Base-by-base conservation (phyloP, 257 asterid species). In the Scutellaria minor region DNA sequence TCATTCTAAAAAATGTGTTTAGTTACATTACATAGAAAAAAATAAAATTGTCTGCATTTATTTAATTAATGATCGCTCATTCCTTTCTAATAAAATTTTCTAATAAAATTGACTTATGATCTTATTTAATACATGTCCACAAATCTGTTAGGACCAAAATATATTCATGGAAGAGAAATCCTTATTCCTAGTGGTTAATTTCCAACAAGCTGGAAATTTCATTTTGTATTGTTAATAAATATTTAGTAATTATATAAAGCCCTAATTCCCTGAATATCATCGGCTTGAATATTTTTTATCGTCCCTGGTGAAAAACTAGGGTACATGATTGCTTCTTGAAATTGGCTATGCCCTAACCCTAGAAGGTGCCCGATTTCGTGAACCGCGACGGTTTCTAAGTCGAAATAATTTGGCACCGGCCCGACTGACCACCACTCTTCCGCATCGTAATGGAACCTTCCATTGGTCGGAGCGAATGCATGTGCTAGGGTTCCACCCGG, bases 401-500 rank as follows among this genome's bases (percentile, higher is more conserved):
- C 76, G 15, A 60, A 15, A 15, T 3, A 3, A n/a, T 37, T 10
- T 0, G 69, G 18, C 1, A 2, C 1, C 1, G 70, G 37, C 6
- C 65, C 81, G 6, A 31, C 9, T 2, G 73, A 58, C 76, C 80
- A 82, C 6, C 1, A 4, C 55, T 79, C 84, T 9, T 70, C 84
- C 0, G 56, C 75, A 11, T 83, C 81, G 51, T 31, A 76, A 50
- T 73, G 83, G n/a, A 79, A 64, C 72, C 76, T 69, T 6, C 85
- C 88, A 6, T 55, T 4, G 0, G 74, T 45, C 1, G 88, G 84
- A 7, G 77, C 18, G 5, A 14, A 70, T 0, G 88, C 80, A 10
- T 84, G 88, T 0, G 88, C 88, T 18, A 76, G 11, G 10, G 11
- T 18, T 37, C 82, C 81, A 0, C 83, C 82, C 0, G 22, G 79